Base-by-base conservation (phyloP, 2,329 filamentous ascomycete species). In the Exophiala lecanii-corni region DNA sequence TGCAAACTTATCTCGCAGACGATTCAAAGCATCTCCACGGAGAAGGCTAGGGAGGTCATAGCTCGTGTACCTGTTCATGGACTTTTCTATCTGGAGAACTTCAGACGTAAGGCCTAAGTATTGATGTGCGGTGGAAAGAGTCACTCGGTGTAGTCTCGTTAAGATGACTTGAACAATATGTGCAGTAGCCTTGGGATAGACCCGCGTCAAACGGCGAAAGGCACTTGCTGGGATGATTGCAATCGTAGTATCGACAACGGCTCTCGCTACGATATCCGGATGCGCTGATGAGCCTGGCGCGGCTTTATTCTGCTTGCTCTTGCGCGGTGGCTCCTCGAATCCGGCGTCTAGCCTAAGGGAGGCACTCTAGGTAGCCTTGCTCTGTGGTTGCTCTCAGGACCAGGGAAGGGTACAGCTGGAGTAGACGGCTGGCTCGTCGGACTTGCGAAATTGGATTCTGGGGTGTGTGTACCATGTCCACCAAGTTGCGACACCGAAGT, bases 81-180 rank as follows among this genome's bases (percentile, higher is more conserved):
- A 82, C 61, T 86, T 87, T 61, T 98, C 92, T 1, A 89, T 96
- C 36, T 89, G 84, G 9, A 98, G 66, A 1, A 98, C 91, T 58
- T 98, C 92, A 28, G 82, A 86, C 0, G 88, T 94, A 31, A 98
- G 67, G 1, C 94, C 92, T 12, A 98, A 78, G 58, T 98, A 98
- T 41, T 86, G 86, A 70, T 96, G 92, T 0, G 89, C 92, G 9
- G 94, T 97, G 0, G 89, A 86, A 40, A 98, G 79, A 0, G 92
- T 98, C 2, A 98, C 94, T 55, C 94, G 76, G 61, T 98, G 91
- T 39, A 98, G 82, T 36, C 94, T 79, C 2, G 94, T 96, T 21
- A 98, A 69, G 49, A 98, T 98, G 34, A 98, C 91, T 60, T 98
- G 92, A 4, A 98, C 89, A 51, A 98, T 97, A 59, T 98, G 94